Evolutionary conservation across 1,139 yeast genomes (phyloP), one percentile per base, ranked within the genome.

Genomic region (Fermentozyma sake): DNA sequence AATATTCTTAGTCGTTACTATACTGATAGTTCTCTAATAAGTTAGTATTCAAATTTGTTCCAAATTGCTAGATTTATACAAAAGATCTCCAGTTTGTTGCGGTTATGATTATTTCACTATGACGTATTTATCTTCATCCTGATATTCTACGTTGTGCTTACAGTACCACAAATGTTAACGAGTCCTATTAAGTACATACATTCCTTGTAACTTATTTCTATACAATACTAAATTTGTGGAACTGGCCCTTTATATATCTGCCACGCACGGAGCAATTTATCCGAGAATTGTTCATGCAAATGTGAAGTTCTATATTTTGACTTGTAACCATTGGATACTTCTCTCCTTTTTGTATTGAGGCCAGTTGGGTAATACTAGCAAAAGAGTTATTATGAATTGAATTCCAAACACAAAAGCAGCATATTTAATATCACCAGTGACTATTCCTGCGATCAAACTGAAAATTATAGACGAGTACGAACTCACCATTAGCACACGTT

Each of bases 321-420:
- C 42, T 31, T 26, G 37, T 12, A 42, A 32, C 47, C 47, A 42
- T 17, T 38, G 30, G 16, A 41, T 33, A 18, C 38, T 35, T 12
- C 30, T 22, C 20, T 33, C 31, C 11, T 15, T 55, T 31, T 65
- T 74, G 48, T 68, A 79, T 15, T 48, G 37, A 1, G 80, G 68
- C 65, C 76, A 77, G 19, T 79, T 71, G 24, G 84, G 81, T 20
- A 74, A 59, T 7, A 68, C 68, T 3, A 69, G 37, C 4, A 66
- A 28, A 16, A 66, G 49, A 2, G 66, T 46, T 7, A 64, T 30
- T 2, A 61, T 36, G 23, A 68, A 42, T 19, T 57, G 52, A 2
- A 50, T 52, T 1, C 46, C 61, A 41, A 72, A 64, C 7, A 64
- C 48, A 33, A 49, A 53, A 12, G 68, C 42, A 12, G 70, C 52